Base-by-base conservation (phyloP, 805 yeast genomes). In the Yarrowia sp. region DNA sequence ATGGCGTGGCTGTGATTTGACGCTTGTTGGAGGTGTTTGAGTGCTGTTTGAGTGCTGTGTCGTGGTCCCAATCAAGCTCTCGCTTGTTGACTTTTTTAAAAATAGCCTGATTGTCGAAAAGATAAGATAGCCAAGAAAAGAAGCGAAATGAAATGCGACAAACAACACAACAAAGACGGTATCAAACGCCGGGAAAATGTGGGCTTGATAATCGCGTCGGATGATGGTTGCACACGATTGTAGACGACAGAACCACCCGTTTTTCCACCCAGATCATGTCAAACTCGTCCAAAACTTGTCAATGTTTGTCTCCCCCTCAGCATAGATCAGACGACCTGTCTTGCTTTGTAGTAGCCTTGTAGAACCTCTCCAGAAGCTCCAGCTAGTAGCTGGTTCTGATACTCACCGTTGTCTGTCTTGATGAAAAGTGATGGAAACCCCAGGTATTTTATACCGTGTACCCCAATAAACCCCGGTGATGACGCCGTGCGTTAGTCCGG, bases 401-500 rank as follows among this genome's bases (percentile, higher is more conserved):
- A 51, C 58, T 51, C 58, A 51, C 58, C 38, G 57, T 35, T 33
- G 43, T 35, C 42, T 48, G 53, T 48, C 53, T 15, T 33, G 38
- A 4, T 13, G 15, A 48, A 2, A 15, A 9, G 41, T 33, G 53
- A 33, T 33, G 53, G 53, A 33, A 33, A 18, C 17, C 42, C 42
- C 53, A 10, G 58, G 22, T 36, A 7, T 51, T 50, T 14, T 14
- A 36, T 51, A 51, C 38, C 58, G 58, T 36, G 58, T 22, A 36
- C 58, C 43, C 43, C 58, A 22, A 35, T 13, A 14, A 13, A 36
- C 33, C 43, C 58, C 57, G 9, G 43, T 36, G 43, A 22, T 36
- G 58, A 51, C 58, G 58, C 58, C 58, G 58, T 51, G 58, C 58
- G 43, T 51, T 51, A 51, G 58, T 51, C 28, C 28, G 28, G 28